Percentiles rank a stretch among this genome's conserved stretches.
Evolutionary conservation across 2,329 filamentous ascomycete species (phyloP).

Genomic region (Fusarium neocosmosporiellum): DNA sequence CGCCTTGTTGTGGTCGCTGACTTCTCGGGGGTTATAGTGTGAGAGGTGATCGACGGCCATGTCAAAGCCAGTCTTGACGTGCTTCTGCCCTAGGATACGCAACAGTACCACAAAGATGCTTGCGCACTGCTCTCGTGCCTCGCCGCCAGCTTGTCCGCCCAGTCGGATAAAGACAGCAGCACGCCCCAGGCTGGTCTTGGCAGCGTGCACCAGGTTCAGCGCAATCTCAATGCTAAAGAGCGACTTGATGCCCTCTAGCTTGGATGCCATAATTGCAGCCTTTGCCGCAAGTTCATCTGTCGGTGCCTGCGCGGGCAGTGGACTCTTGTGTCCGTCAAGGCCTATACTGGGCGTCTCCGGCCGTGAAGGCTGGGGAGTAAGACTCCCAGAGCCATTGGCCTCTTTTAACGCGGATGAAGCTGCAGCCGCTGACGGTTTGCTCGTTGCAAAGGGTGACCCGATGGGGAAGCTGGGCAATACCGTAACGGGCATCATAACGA

Average conservation of each 20-base stretch:
- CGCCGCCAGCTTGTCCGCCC: constrained; percentile 81
- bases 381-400: constrained; percentile 42
- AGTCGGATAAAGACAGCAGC: constrained; percentile 85
- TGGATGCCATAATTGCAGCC: constrained; percentile 95
- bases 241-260: constrained; percentile 92
- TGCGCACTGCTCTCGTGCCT: constrained; percentile 89
- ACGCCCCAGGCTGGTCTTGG: constrained; percentile 88
- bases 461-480: constrained; percentile 79
- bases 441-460: constrained; percentile 66
- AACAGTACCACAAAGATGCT: constrained; percentile 88
- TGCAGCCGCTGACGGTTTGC: constrained; percentile 47
- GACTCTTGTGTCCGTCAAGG: constrained; percentile 54
- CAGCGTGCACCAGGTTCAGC: constrained; percentile 86
- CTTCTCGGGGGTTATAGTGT: constrained; percentile 88
- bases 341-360: constrained; percentile 61
- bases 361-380: constrained; percentile 56
- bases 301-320: constrained; percentile 73
- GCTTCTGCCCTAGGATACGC: constrained; percentile 83
- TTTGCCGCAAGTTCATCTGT: constrained; percentile 95
- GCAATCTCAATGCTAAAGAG: constrained; percentile 98
- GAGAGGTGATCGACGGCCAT: constrained; percentile 92
- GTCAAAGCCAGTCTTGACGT: constrained; percentile 93
- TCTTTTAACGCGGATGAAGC: constrained; percentile 27
- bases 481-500: constrained; percentile 98
- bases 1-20: constrained; percentile 74